Evolutionary conservation across 495 filamentous ascomycete genomes (phyloP), one percentile per base, ranked within the genome.

Genomic region (Hamigera avellanea): DNA sequence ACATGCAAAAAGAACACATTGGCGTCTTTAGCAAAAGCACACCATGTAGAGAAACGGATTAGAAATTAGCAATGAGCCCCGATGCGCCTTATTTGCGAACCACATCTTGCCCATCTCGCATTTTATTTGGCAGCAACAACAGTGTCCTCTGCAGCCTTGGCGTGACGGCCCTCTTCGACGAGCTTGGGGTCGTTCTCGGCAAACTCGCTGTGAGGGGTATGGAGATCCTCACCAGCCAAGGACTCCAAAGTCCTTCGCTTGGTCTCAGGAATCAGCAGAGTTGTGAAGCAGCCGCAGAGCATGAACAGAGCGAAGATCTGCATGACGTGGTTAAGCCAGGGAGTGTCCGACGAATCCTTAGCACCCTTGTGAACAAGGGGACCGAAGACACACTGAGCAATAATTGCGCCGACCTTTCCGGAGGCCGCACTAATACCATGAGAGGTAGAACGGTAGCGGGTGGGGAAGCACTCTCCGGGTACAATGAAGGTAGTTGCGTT

Each of bases 401-500:
- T 58, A 33, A 70, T 88, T 35, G 86, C 80, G 7, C 86, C 84
- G 10, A 91, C 53, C 53, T 95, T 95, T 26, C 87, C 87, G 2
- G 78, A 66, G 0, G 80, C 86, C 9, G 86, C 87, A 4, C 78
- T 85, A 53, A 95, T 70, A 33, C 87, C 87, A 58, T 93, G 86
- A 2, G 81, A 81, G 19, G 83, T 85, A 7, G 78, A 81, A 2
- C 87, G 73, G 52, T 89, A 91, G 29, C 86, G 77, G 3, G 87
- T 93, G 0, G 86, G 87, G 64, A 91, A 95, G 47, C 76, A 81
- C 53, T 95, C 87, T 14, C 85, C 86, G 8, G 87, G 86, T 0
- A 93, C 78, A 48, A 93, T 81, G 64, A 93, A 93, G 21, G 86
- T 93, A 14, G 83, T 93, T 1, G 83, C 69, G 57, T 93, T 93